Evolutionary conservation across 257 asterid species (phyloP).

Genomic region (Solanum pinnatisectum): DNA sequence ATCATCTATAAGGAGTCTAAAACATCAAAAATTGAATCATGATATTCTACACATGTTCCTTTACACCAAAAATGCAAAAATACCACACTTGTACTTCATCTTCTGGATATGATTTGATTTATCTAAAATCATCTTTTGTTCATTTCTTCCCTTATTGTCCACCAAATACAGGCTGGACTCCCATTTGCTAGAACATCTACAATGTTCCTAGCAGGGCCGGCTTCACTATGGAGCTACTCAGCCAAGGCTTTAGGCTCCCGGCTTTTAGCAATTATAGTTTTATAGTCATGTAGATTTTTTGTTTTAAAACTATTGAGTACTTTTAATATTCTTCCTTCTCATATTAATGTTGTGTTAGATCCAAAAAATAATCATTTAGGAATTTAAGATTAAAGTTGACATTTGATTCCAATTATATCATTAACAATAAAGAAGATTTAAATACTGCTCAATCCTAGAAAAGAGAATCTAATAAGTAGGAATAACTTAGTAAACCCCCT

Average conservation of each 20-base stretch:
- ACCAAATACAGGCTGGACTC: neutral
- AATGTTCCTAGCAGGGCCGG: neutral
- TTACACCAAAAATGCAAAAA: neutral
- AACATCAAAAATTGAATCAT: neutral
- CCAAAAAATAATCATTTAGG: neutral
- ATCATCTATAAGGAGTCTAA: neutral
- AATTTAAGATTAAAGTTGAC: neutral
- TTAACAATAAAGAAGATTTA: neutral
- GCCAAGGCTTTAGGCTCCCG: neutral
- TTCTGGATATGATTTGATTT: neutral
- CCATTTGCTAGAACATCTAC: neutral
- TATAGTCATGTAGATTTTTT: neutral
- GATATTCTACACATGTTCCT: neutral
- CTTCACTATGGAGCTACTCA: neutral
- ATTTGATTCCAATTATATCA: neutral
- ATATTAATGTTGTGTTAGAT: neutral
- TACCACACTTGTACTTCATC: neutral
- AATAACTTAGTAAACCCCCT: neutral
- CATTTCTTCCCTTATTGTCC: neutral
- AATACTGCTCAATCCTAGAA: neutral
- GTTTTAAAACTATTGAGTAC: neutral
- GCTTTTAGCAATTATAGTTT: neutral
- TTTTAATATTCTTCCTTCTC: neutral
- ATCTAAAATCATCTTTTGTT: neutral
- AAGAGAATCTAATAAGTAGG: neutral